Conservation (phyloP, 2,329 filamentous ascomycete species). For the Cladosporium sp. region DNA sequence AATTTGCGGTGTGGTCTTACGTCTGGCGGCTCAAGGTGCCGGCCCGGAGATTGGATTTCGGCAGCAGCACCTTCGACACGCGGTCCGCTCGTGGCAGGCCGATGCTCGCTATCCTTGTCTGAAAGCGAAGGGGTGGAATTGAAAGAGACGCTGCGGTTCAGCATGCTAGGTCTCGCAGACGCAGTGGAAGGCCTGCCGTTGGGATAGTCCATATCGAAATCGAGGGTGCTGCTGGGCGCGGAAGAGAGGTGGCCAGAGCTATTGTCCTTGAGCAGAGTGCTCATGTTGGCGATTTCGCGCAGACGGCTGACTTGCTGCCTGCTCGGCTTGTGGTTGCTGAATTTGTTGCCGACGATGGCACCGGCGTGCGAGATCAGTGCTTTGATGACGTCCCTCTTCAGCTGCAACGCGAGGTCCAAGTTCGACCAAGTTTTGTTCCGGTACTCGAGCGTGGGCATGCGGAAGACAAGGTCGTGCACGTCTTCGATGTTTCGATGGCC, state of each 20-base stretch:
- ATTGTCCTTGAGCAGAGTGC: slow-evolving; percentile 51
- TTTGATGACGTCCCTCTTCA: slow-evolving; percentile 93
- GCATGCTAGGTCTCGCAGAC: slow-evolving; percentile 24
- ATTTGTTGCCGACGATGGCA: slow-evolving; percentile 96
- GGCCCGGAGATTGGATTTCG: neutral
- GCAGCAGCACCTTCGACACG: neutral
- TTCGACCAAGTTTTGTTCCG: slow-evolving; percentile 99
- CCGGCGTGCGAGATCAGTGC: slow-evolving; percentile 93
- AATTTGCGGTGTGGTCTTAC: neutral
- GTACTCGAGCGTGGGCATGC: slow-evolving; percentile 89
- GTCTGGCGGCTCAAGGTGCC: slow-evolving; percentile 1
- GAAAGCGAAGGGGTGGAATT: slow-evolving; percentile 19
- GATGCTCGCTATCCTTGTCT: neutral
- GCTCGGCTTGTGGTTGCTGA: slow-evolving; percentile 80
- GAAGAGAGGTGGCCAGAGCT: slow-evolving; percentile 15
- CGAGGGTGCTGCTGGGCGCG: slow-evolving; percentile 25
- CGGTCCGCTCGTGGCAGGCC: slow-evolving; percentile 10
- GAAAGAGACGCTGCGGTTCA: slow-evolving; percentile 24
- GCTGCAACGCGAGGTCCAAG: slow-evolving; percentile 81
- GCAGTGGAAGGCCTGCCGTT: slow-evolving; percentile 27
- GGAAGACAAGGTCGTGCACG: slow-evolving; percentile 96
- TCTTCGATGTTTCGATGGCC: slow-evolving; percentile 95
- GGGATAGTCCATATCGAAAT: slow-evolving; percentile 18
- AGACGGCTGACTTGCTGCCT: slow-evolving; percentile 74
- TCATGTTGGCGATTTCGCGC: slow-evolving; percentile 78